Percentiles rank a stretch among this genome's conserved stretches.
phyloP scores from a whole-genome alignment of 2,329 filamentous ascomycete genomes.

The Fusarium fracticaudum region DNA sequence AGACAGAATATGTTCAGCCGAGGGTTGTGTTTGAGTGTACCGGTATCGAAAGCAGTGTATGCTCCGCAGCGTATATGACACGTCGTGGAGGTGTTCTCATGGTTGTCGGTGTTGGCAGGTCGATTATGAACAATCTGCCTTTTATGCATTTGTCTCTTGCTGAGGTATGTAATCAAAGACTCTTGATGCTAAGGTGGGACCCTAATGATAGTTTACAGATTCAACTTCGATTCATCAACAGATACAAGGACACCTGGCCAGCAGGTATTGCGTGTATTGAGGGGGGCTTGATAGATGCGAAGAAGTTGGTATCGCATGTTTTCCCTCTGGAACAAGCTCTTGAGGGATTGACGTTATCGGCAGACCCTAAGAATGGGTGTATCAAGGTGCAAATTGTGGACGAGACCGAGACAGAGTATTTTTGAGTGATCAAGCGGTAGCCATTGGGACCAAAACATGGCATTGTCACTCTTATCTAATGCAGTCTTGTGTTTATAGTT shows the following conservation, averaged over 20 bases:
- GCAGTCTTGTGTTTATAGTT: neutral
- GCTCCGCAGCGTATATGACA: constrained; percentile 65
- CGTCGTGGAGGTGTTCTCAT: constrained; percentile 68
- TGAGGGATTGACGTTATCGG: constrained; percentile 55
- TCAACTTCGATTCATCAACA: constrained; percentile 75
- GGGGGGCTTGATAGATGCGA: constrained; percentile 68
- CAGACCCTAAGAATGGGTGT: constrained; percentile 47
- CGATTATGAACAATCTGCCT: constrained; percentile 71
- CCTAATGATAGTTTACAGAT: constrained; percentile 50
- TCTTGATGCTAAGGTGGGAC: neutral
- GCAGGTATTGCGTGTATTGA: constrained; percentile 69
- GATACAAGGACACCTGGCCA: constrained; percentile 76
- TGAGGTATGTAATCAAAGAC: constrained; percentile 53
- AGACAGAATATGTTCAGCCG: constrained; percentile 65
- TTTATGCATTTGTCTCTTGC: constrained; percentile 73
- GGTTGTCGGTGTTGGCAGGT: constrained; percentile 71
- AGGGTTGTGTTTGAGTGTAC: constrained; percentile 72
- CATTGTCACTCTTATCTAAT: neutral
- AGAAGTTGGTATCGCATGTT: constrained; percentile 67
- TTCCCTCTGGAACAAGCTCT: constrained; percentile 70
- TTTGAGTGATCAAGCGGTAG: constrained; percentile 10
- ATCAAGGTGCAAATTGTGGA: constrained; percentile 52
- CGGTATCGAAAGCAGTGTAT: constrained; percentile 70
- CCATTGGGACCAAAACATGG: neutral
- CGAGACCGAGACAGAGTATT: constrained; percentile 39